Percentiles rank a stretch among this genome's conserved stretches.
Evolutionary conservation across 2,329 filamentous ascomycete species (phyloP).

Genomic region (Paecilomyces niveus): DNA sequence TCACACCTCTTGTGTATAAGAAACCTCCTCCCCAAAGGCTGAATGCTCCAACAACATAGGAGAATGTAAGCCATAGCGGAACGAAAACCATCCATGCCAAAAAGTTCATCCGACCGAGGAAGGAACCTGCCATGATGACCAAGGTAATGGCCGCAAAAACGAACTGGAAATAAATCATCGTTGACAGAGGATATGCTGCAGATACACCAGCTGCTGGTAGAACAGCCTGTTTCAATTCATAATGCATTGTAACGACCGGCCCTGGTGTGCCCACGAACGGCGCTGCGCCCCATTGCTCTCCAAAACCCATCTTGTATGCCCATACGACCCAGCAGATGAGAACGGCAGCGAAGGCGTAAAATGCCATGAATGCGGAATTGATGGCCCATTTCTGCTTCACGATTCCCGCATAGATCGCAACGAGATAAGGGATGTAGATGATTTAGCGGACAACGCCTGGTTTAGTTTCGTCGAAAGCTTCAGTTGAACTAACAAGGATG

Average conservation of each 20-base stretch:
- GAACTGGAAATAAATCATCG: conserved; percentile 50
- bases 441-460: background rate
- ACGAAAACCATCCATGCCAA: conserved; percentile 47
- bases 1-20: conserved; percentile 38
- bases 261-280: conserved; percentile 44
- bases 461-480: background rate
- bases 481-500: background rate
- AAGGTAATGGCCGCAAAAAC: conserved; percentile 48
- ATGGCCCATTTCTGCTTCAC: conserved; percentile 44
- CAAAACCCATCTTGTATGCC: conserved; percentile 45
- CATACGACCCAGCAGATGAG: conserved; percentile 46
- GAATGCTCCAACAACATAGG: conserved; percentile 35
- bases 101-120: conserved; percentile 45
- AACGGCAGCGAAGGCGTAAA: conserved; percentile 44
- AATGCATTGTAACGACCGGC: conserved; percentile 39
- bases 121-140: conserved; percentile 41
- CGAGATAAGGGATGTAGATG: conserved; percentile 41
- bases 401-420: conserved; percentile 44
- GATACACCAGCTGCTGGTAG: conserved; percentile 36
- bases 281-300: conserved; percentile 37
- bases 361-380: conserved; percentile 46
- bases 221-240: conserved; percentile 36
- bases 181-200: conserved; percentile 39
- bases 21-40: conserved; percentile 44
- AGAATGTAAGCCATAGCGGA: conserved; percentile 45